Evolutionary conservation across 345 rosid genomes (phyloP).

Genomic region (Eucalyptus lansdowneana): DNA sequence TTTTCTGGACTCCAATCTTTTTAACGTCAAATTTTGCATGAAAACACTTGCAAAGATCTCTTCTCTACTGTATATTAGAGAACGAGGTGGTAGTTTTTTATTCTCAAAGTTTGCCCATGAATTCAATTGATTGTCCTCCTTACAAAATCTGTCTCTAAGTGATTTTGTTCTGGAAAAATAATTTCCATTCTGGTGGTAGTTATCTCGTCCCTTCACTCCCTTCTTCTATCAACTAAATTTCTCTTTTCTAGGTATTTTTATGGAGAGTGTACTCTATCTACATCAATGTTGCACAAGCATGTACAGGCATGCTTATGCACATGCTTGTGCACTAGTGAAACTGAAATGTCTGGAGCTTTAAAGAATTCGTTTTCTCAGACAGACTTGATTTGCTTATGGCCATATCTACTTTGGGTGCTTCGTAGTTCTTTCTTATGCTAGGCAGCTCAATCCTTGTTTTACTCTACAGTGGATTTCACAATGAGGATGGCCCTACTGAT

Average conservation of each 20-base stretch:
- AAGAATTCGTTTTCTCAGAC: background rate
- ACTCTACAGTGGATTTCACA: slow-evolving; percentile 9
- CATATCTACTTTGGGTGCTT: background rate
- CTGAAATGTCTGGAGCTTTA: background rate
- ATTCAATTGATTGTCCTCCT: background rate
- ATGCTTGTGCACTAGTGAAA: background rate
- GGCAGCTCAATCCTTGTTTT: background rate
- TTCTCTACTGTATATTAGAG: background rate
- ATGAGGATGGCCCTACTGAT: background rate
- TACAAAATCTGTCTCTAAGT: background rate
- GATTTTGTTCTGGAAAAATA: background rate
- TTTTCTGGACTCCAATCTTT: background rate
- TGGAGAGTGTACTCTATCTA: background rate
- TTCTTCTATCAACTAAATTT: background rate
- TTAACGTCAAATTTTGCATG: background rate
- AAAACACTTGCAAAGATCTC: background rate
- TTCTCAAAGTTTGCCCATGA: background rate
- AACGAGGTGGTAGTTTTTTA: background rate
- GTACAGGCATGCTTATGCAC: background rate
- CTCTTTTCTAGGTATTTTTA: background rate
- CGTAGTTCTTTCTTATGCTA: background rate
- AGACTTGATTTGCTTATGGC: background rate
- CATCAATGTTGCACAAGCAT: background rate
- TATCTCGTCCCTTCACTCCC: background rate
- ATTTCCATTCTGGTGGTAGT: background rate